These are phyloP conservation scores for Chamaecyparis obtusa DNA, from an alignment of 75 land plant species.

Conservation along the genomic window DNA sequence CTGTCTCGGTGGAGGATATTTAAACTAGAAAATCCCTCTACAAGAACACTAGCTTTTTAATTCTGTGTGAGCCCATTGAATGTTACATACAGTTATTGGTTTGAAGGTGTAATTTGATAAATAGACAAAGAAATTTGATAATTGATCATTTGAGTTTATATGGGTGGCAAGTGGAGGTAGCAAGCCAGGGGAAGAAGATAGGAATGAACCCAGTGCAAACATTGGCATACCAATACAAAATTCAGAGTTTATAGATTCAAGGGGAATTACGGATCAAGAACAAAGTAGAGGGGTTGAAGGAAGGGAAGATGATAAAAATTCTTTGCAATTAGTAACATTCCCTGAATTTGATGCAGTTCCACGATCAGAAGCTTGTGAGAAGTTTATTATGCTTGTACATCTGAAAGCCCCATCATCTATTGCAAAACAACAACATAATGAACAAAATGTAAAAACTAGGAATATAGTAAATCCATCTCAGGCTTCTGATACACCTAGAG, in stretches of 20 bases:
- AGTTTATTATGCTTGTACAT: conserved; percentile 59
- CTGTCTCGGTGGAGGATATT: too few relatives aligned
- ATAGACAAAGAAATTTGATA: too few relatives aligned
- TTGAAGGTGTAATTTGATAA: too few relatives aligned
- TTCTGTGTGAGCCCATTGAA: too few relatives aligned
- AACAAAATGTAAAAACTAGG: background rate
- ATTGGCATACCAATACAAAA: background rate
- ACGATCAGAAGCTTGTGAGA: too few relatives aligned
- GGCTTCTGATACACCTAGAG: too few relatives aligned
- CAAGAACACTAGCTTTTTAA: too few relatives aligned
- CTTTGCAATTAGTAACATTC: conserved; percentile 47
- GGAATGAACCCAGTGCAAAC: background rate
- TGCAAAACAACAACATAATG: background rate
- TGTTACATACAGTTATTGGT: too few relatives aligned
- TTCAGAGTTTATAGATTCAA: background rate
- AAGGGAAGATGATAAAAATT: conserved; percentile 5
- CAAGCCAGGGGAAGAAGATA: background rate
- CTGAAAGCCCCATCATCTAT: conserved; percentile 58
- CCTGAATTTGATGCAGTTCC: too few relatives aligned
- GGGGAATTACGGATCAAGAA: background rate
- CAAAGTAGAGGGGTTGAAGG: conserved; percentile 2
- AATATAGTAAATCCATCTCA: too few relatives aligned
- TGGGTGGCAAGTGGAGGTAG: conserved; percentile 9
- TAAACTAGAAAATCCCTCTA: too few relatives aligned
- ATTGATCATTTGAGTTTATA: too few relatives aligned